Conservation (phyloP, 2,329 filamentous ascomycete genomes). For the Hymenoscyphus repandus region DNA sequence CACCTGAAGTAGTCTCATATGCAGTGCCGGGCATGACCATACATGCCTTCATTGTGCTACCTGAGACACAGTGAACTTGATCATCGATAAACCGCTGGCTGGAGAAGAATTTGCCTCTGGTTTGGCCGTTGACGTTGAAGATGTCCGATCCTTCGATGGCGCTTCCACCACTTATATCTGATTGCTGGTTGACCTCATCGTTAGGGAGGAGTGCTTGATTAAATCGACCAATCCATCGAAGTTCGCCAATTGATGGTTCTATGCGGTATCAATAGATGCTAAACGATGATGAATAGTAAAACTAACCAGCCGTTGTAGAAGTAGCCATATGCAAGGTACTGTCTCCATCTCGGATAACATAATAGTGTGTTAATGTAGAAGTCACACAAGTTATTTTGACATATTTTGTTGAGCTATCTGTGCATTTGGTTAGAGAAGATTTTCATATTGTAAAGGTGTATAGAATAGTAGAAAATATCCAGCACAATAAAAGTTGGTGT, state of each 20-base stretch:
- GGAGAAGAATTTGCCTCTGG: conserved; percentile 66
- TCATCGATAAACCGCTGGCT: conserved; percentile 67
- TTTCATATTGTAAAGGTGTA: background rate
- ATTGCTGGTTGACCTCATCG: conserved; percentile 49
- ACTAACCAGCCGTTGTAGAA: conserved; percentile 44
- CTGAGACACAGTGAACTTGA: conserved; percentile 55
- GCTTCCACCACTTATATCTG: conserved; percentile 47
- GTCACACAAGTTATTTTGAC: conserved; percentile 58
- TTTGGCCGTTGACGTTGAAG: conserved; percentile 56
- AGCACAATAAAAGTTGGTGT: too few species aligned
- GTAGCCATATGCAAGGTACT: conserved; percentile 53
- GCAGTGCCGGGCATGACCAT: conserved; percentile 47
- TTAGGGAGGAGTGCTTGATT: conserved; percentile 44
- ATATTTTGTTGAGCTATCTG: conserved; percentile 32
- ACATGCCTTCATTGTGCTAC: conserved; percentile 51
- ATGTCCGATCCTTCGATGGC: conserved; percentile 56
- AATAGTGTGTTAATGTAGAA: conserved; percentile 58
- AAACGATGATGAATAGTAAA: background rate
- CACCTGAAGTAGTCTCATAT: conserved; percentile 59
- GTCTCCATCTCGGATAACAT: conserved; percentile 56
- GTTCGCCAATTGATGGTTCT: conserved; percentile 51
- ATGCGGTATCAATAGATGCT: background rate
- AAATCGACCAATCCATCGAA: conserved; percentile 60
- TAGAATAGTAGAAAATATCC: background rate
- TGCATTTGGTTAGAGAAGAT: background rate